Conservation (phyloP, 1,284 basidiomycete species). For the Papiliotrema laurentii region DNA sequence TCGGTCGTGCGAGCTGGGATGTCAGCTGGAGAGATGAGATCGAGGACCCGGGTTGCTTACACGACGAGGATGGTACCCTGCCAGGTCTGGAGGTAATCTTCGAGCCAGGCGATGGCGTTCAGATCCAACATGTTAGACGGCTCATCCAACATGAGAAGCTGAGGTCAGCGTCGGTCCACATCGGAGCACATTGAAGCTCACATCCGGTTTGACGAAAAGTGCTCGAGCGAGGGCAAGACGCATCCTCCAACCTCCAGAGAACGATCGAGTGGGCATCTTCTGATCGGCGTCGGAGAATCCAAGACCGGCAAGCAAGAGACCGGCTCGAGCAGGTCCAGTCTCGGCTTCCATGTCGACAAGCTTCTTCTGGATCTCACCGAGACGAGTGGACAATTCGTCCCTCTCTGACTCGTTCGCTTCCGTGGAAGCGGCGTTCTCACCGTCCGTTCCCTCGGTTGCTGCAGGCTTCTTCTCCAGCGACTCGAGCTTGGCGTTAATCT, state of each 20-base stretch:
- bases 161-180: conserved; percentile 5
- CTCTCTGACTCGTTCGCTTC: conserved; percentile 67
- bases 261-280: conserved; percentile 71
- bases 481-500: conserved; percentile 66
- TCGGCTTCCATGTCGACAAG: conserved; percentile 97
- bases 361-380: conserved; percentile 88
- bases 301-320: conserved; percentile 81
- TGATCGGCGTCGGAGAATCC: conserved; percentile 90
- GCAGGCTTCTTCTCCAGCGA: conserved; percentile 57
- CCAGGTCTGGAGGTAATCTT: conserved; percentile 98
- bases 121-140: conserved; percentile 88
- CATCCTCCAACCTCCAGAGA: conserved; percentile 99
- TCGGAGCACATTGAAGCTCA: conserved; percentile 31
- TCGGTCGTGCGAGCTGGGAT: conserved; percentile 83
- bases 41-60: conserved; percentile 48
- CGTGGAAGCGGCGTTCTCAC: conserved; percentile 58
- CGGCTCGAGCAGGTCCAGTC: conserved; percentile 89
- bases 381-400: conserved; percentile 76
- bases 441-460: conserved; percentile 10
- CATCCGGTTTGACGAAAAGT: conserved; percentile 83
- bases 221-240: conserved; percentile 93
- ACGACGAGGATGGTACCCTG: conserved; percentile 90
- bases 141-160: conserved; percentile 84
- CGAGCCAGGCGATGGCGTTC: conserved; percentile 56
- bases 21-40: conserved; percentile 6